A percentile compares a stretch with the other conserved stretches of the same genome.
phyloP scores from a whole-genome alignment of 202 grass and related monocot genomes.

The Panicum hallii region DNA sequence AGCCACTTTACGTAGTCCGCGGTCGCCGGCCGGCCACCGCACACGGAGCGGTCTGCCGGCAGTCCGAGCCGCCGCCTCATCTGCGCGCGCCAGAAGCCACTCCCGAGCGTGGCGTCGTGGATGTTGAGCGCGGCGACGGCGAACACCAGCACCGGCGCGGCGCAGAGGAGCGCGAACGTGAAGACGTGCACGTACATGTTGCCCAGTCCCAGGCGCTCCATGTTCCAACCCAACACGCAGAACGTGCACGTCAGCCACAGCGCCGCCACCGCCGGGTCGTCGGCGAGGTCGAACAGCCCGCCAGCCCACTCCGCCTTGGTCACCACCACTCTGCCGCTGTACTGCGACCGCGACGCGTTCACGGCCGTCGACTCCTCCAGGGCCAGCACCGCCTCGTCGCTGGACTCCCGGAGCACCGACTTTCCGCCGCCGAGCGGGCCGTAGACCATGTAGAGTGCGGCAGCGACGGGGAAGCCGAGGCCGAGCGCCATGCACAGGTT shows the following conservation, averaged over 20 bases:
- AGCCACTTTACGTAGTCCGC: constrained; percentile 68
- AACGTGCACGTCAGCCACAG: constrained; percentile 57
- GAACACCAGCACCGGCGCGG: constrained; percentile 74
- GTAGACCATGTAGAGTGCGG: constrained; percentile 64
- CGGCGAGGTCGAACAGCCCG: constrained; percentile 58
- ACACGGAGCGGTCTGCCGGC: constrained; percentile 33
- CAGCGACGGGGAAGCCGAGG: constrained; percentile 47
- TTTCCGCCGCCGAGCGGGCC: constrained; percentile 53
- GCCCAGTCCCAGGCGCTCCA: constrained; percentile 74
- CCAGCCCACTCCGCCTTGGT: constrained; percentile 61
- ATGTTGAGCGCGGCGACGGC: constrained; percentile 64
- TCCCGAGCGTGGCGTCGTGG: constrained; percentile 29
- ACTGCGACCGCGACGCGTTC: too few relatives aligned
- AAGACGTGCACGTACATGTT: constrained; percentile 82
- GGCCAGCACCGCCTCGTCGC: not conserved
- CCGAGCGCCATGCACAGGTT: constrained; percentile 68
- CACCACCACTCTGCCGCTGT: constrained; percentile 15
- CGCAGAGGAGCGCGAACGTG: constrained; percentile 70
- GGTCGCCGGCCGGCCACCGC: constrained; percentile 14
- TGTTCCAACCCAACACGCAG: constrained; percentile 90
- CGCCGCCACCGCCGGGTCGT: constrained; percentile 59
- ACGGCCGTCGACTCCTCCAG: not conserved
- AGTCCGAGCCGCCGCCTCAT: constrained; percentile 58
- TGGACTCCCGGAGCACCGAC: constrained; percentile 19
- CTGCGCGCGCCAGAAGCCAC: constrained; percentile 66